Conservation (phyloP, 2,329 filamentous ascomycete genomes). For the Pseudopithomyces maydicus region DNA sequence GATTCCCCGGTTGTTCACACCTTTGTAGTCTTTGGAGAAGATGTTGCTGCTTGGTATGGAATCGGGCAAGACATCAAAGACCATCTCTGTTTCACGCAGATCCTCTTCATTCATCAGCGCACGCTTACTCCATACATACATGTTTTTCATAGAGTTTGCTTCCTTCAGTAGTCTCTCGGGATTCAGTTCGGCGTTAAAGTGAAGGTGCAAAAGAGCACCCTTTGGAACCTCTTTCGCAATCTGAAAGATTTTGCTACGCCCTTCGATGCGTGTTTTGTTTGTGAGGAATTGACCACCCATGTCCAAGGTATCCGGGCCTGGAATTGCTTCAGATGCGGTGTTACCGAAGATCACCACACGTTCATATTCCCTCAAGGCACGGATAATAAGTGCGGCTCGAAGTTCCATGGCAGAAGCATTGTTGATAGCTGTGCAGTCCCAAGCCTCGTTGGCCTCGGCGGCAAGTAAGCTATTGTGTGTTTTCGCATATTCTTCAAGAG, state of each 20-base stretch:
- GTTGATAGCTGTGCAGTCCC: constrained; percentile 41
- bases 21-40: constrained; percentile 58
- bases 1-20: background rate
- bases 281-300: constrained; percentile 55
- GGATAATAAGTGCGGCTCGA: constrained; percentile 42
- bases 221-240: constrained; percentile 69
- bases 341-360: constrained; percentile 49
- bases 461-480: constrained; percentile 33
- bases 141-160: constrained; percentile 56
- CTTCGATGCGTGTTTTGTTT: constrained; percentile 50
- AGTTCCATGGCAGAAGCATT: constrained; percentile 30
- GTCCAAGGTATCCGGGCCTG: constrained; percentile 45
- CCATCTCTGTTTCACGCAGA: constrained; percentile 63
- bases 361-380: constrained; percentile 50
- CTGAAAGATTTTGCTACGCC: constrained; percentile 61
- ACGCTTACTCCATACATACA: constrained; percentile 70
- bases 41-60: constrained; percentile 44
- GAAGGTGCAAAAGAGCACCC: constrained; percentile 73
- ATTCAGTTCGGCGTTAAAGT: constrained; percentile 76
- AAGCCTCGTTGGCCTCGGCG: constrained; percentile 37
- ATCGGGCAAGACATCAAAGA: constrained; percentile 59
- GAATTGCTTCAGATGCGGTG: constrained; percentile 48
- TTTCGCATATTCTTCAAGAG: constrained; percentile 23
- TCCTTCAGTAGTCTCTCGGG: constrained; percentile 65
- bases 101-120: constrained; percentile 52